phyloP scores from a whole-genome alignment of 2,329 filamentous ascomycete genomes.

The Botrytis paeoniae region DNA sequence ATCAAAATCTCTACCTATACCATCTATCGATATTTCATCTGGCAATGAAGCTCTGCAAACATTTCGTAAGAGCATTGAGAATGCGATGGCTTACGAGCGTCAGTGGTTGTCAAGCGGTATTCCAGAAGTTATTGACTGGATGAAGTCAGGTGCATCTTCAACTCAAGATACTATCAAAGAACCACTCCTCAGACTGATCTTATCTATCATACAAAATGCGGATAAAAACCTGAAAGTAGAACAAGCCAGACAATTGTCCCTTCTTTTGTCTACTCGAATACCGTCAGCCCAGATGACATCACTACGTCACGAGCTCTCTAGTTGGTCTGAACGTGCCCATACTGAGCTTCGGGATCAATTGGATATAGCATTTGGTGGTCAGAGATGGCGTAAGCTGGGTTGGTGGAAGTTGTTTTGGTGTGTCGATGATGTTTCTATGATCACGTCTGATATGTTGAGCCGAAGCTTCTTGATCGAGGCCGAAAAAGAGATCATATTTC shows the following conservation, averaged over 20 bases:
- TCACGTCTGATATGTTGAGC: constrained; percentile 74
- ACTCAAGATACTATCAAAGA: constrained; percentile 55
- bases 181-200: constrained; percentile 63
- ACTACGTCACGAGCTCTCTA: constrained; percentile 59
- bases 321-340: constrained; percentile 79
- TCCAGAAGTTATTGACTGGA: constrained; percentile 62
- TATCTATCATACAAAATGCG: constrained; percentile 60
- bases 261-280: constrained; percentile 37
- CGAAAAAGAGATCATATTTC: constrained; percentile 78
- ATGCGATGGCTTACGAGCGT: constrained; percentile 69
- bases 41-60: constrained; percentile 62
- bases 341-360: constrained; percentile 78
- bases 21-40: constrained; percentile 60
- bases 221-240: constrained; percentile 50
- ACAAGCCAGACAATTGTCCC: constrained; percentile 40
- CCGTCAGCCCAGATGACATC: constrained; percentile 40
- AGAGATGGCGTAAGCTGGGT: constrained; percentile 72
- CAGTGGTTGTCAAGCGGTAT: constrained; percentile 73
- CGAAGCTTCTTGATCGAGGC: constrained; percentile 74
- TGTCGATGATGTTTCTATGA: constrained; percentile 85
- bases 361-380: constrained; percentile 72
- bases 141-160: constrained; percentile 47
- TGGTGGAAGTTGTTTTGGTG: constrained; percentile 98
- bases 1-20: constrained; percentile 44
- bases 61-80: constrained; percentile 66